Base-by-base conservation (phyloP, 176 grass and related monocot genomes). In the Aegilops sharonensis region DNA sequence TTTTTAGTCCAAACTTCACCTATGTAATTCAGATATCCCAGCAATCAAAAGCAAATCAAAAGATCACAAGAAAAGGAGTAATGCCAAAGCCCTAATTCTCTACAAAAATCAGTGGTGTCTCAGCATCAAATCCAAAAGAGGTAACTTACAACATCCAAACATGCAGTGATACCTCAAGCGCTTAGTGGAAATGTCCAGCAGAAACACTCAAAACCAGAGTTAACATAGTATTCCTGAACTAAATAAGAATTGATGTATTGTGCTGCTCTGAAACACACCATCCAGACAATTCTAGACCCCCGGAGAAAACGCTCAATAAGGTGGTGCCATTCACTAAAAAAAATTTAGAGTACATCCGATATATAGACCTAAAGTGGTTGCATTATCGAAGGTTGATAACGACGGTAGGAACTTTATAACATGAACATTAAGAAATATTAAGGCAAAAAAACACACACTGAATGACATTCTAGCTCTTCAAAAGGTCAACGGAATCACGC, bases 401-500 rank as follows among this genome's bases (percentile, higher is more conserved):
- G 27, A 30, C 4, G 17, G 3, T 43, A 21, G 17, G 60, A 42
- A 36, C 35, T 17, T 23, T 3, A 9, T 43, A 0, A 60, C 42
- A 69, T 35, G 52, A 21, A 64, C 29, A 35, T 12, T 3, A 80
- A 60, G 74, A 61, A 24, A 68, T 11, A 68, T 34, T 5, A 14
- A 64, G 20, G 65, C 40, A 78, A 39, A 63, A 63, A 72, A 63
- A 36, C 27, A 64, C 0, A 27, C 1, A 6, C 1, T 2, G 30
- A 31, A 7, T 48, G 35, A 37, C 45, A 36, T 10, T 25, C 13
- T 64, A 52, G 61, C 6, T 54, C 57, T 81, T 9, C 9, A 15
- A 10, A 10, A 18, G 15, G 18, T 64, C 2, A 77, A 66, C 0
- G 0, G 20, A 21, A 21, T 59, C 0, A 1, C 2, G 1, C 2